Evolutionary conservation across 2,329 filamentous ascomycete genomes (phyloP), one percentile per base, ranked within the genome.

Genomic region (Stachybotrys chartarum): DNA sequence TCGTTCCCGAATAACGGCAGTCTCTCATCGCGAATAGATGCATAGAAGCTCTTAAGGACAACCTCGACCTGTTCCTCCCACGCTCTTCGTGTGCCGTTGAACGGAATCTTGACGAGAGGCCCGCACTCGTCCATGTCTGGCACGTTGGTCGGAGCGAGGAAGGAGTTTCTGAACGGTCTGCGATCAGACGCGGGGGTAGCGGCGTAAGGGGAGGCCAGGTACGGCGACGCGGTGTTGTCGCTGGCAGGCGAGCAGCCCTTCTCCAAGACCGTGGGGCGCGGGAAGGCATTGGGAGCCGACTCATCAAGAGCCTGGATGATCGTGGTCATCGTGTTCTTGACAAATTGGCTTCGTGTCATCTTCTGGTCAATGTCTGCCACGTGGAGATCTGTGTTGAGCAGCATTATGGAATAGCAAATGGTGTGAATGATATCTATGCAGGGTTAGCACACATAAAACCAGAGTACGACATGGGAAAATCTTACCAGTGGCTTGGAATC

Each of bases 341-440:
- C 83, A 66, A 97, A 99, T 66, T 97, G 93, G 59, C 81, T 87
- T 55, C 89, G 85, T 1, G 93, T 97, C 94, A 99, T 99, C 75
- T 96, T 96, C 64, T 89, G 85, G 58, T 96, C 91, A 63, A 97
- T 96, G 67, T 97, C 92, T 56, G 93, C 94, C 66, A 97, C 72
- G 66, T 99, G 93, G 55, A 99, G 78, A 75, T 99, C 94, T 39
- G 94, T 99, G 66, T 99, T 99, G 59, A 99, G 80, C 11, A 99
- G 80, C 66, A 99, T 86, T 60, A 99, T 85, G 1, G 94, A 97
- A 71, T 97, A 99, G 73, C 91, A 95, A 60, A 97, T 95, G 30
- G 92, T 97, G 70, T 99, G 93, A 17, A 99, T 92, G 51, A 97
- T 88, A 74, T 97, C 93, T 88, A 54, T 52, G 51, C 39, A 58